A percentile compares a stretch with the other conserved stretches of the same genome.
Conservation (phyloP, 352 stramenopile species). For the Pythium insidiosum region DNA sequence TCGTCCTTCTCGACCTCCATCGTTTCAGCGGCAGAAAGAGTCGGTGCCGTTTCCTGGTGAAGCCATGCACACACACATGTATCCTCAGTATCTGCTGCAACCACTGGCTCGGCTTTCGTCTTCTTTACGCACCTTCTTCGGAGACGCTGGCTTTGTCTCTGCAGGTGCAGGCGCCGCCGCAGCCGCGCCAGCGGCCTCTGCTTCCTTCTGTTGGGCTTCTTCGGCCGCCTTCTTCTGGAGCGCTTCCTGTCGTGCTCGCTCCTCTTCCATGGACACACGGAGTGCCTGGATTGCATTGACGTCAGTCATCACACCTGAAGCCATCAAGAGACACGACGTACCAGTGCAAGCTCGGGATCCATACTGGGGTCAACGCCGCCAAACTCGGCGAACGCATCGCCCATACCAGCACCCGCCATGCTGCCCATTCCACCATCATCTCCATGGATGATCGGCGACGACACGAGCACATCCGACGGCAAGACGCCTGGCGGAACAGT, state of each 20-base stretch:
- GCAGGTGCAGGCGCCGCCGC: slow-evolving; percentile 7
- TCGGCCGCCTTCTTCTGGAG: slow-evolving; percentile 87
- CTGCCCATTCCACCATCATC: slow-evolving; percentile 62
- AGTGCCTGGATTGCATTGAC: slow-evolving; percentile 79
- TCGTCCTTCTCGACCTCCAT: slow-evolving; percentile 32
- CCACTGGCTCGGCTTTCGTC: too few species aligned
- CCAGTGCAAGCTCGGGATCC: slow-evolving; percentile 98
- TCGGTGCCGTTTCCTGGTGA: slow-evolving; percentile 4
- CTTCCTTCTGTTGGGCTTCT: slow-evolving; percentile 31
- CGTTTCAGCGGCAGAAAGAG: slow-evolving; percentile 13
- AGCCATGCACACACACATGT: not conserved
- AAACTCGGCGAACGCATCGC: slow-evolving; percentile 89
- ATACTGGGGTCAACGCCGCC: slow-evolving; percentile 97
- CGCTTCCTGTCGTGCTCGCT: slow-evolving; percentile 93
- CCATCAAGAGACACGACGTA: too few species aligned
- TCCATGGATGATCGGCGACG: slow-evolving; percentile 90
- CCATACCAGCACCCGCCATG: slow-evolving; percentile 27
- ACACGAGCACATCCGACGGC: slow-evolving; percentile 97
- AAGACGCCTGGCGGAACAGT: slow-evolving; percentile 94
- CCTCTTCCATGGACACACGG: slow-evolving; percentile 98
- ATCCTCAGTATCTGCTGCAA: too few species aligned
- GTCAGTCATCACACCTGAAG: too few species aligned
- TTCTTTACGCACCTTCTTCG: too few species aligned
- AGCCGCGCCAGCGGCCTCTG: slow-evolving; percentile 13
- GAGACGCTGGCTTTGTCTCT: slow-evolving; percentile 6